A percentile compares a stretch with the other conserved stretches of the same genome.
Evolutionary conservation across 768 basidiomycete genomes (phyloP).

Genomic region (Leucogyrophana mollusca): DNA sequence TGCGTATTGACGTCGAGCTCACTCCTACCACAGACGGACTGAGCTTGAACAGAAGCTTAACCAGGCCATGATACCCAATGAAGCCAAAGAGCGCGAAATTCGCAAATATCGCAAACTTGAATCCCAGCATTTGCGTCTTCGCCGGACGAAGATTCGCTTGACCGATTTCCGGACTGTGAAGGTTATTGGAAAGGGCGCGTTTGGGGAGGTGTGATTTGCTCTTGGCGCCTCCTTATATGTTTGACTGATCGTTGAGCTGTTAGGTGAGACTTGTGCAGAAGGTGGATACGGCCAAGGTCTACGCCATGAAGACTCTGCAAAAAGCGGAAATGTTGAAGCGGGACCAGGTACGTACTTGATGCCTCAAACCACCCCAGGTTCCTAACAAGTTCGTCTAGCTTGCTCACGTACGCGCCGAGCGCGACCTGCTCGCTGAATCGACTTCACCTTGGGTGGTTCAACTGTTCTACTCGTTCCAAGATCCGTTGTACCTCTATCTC

Average conservation of each 20-base stretch:
- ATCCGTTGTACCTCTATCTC: slow-evolving; percentile 91
- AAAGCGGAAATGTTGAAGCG: slow-evolving; percentile 99
- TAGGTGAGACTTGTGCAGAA: slow-evolving; percentile 96
- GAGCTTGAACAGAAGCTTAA: slow-evolving; percentile 84
- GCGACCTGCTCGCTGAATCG: slow-evolving; percentile 94
- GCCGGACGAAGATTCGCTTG: slow-evolving; percentile 90
- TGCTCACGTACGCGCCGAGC: slow-evolving; percentile 95
- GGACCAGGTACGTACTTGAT: slow-evolving; percentile 71
- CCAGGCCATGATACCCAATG: slow-evolving; percentile 69
- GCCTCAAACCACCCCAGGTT: neutral
- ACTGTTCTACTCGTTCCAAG: slow-evolving; percentile 97
- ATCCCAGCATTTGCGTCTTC: slow-evolving; percentile 85
- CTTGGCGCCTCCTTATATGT: neutral
- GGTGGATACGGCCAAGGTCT: slow-evolving; percentile 95
- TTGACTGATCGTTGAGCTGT: slow-evolving; percentile 8
- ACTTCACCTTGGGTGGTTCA: slow-evolving; percentile 98
- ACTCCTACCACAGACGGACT: slow-evolving; percentile 59
- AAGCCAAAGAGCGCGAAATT: slow-evolving; percentile 88
- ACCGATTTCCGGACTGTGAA: slow-evolving; percentile 95
- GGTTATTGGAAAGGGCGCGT: slow-evolving; percentile 98
- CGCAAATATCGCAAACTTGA: slow-evolving; percentile 84
- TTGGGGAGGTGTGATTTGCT: slow-evolving; percentile 75
- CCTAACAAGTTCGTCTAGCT: slow-evolving; percentile 49
- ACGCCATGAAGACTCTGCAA: slow-evolving; percentile 98
- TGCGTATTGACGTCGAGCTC: slow-evolving; percentile 6